Percentiles rank a stretch among this genome's conserved stretches.
Evolutionary conservation across 1,284 basidiomycete genomes (phyloP).

Genomic region (Wolfiporia cocos): DNA sequence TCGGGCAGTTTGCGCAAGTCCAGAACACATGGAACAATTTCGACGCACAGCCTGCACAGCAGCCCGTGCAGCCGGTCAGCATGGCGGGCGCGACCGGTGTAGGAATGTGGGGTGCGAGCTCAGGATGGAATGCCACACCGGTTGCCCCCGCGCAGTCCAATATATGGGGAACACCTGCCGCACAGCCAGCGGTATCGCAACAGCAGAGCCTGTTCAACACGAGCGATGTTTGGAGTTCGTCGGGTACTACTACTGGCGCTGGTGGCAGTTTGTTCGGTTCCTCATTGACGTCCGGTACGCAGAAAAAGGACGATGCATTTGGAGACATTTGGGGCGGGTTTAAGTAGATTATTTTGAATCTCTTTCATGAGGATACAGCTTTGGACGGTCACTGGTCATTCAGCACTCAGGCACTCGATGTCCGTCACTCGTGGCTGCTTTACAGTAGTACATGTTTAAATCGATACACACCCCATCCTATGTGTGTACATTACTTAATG

Average conservation of each 20-base stretch:
- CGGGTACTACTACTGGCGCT: constrained; percentile 16
- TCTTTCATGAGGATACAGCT: too few species aligned
- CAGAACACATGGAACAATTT: constrained; percentile 22
- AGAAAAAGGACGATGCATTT: constrained; percentile 74
- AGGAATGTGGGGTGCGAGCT: constrained; percentile 59
- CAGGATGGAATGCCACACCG: constrained; percentile 45
- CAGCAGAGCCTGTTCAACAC: constrained; percentile 34
- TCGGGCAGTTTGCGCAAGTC: constrained; percentile 18
- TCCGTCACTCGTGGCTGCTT: too few species aligned
- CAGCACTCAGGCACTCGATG: too few species aligned
- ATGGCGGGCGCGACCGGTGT: constrained; percentile 52
- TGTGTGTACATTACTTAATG: too few species aligned
- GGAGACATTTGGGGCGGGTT: constrained; percentile 79
- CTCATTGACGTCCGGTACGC: constrained; percentile 20
- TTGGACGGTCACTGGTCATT: too few species aligned
- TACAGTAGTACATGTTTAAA: too few species aligned
- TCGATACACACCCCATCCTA: too few species aligned
- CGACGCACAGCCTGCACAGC: constrained; percentile 14
- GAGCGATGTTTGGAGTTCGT: constrained; percentile 51
- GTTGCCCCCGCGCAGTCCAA: constrained; percentile 27
- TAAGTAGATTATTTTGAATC: too few species aligned
- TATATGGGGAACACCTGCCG: constrained; percentile 35
- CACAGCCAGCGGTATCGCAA: constrained; percentile 21
- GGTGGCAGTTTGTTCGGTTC: constrained; percentile 30
- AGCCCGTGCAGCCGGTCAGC: constrained; percentile 28